Evolutionary conservation across 2,329 filamentous ascomycete genomes (phyloP).

Genomic region (Epichloe uncinata): DNA sequence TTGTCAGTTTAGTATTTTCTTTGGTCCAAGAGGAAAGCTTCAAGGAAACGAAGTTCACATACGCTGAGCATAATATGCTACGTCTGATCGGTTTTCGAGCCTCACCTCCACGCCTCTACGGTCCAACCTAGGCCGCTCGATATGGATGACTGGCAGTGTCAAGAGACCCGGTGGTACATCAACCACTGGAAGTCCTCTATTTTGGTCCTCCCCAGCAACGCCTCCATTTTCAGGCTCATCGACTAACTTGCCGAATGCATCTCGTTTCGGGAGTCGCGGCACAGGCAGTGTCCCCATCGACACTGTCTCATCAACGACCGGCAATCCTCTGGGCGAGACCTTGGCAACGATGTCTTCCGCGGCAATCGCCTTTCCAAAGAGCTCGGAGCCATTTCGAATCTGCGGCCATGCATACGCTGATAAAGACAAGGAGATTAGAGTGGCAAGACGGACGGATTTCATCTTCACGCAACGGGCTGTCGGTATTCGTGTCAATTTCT

Average conservation of each 20-base stretch:
- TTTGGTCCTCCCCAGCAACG: background rate
- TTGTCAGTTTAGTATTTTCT: background rate
- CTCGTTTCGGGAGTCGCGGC: background rate
- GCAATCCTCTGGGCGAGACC: background rate
- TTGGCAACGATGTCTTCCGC: background rate
- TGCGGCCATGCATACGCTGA: constrained; percentile 7
- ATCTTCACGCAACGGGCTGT: too few species aligned
- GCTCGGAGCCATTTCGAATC: constrained; percentile 4
- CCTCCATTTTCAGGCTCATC: background rate
- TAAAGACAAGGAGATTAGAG: constrained; percentile 4
- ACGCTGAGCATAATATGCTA: constrained; percentile 40
- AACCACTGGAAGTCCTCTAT: constrained; percentile 1
- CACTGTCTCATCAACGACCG: background rate
- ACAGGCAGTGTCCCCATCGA: constrained; percentile 7
- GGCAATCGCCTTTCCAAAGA: constrained; percentile 2
- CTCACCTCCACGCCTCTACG: constrained; percentile 30
- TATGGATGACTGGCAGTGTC: constrained; percentile 18
- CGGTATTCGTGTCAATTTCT: too few species aligned
- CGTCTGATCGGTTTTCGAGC: constrained; percentile 37
- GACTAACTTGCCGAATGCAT: background rate
- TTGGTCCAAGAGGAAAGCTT: too few species aligned
- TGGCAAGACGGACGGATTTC: background rate
- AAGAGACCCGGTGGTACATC: constrained; percentile 10
- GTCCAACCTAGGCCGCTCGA: constrained; percentile 19
- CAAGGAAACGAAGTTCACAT: constrained; percentile 6